These are phyloP conservation scores for Aethionema arabicum DNA, from an alignment of 345 rosid species.

Conservation along the genomic window DNA sequence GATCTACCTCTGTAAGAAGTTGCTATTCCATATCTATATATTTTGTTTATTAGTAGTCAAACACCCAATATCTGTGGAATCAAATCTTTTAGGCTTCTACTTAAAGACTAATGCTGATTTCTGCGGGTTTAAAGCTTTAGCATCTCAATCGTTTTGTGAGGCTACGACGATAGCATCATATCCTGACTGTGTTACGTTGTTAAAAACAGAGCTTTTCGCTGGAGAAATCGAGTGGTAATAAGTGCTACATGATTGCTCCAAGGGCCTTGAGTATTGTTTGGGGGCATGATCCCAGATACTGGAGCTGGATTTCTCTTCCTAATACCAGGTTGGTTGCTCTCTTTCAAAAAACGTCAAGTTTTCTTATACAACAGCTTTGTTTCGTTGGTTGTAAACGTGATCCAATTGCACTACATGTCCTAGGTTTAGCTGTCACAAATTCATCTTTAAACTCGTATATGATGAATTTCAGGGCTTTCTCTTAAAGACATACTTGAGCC, in stretches of 20 bases:
- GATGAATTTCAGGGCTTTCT: no score
- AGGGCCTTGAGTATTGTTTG: slow-evolving; percentile 62
- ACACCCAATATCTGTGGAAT: background rate
- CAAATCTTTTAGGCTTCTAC: background rate
- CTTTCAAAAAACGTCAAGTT: background rate
- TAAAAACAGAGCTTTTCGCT: slow-evolving; percentile 54
- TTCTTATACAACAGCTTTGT: background rate
- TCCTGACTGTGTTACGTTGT: background rate
- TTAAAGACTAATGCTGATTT: no score
- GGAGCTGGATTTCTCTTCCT: slow-evolving; percentile 61
- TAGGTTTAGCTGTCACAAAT: no score
- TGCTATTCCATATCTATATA: background rate
- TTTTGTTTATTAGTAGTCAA: background rate
- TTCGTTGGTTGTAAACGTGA: no score
- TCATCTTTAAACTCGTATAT: no score
- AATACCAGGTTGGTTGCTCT: slow-evolving; percentile 48
- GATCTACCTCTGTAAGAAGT: background rate
- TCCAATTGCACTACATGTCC: no score
- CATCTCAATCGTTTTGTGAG: background rate
- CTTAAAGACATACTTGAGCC: no score
- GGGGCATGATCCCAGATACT: slow-evolving; percentile 53
- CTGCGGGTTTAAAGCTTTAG: background rate
- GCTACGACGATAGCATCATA: background rate
- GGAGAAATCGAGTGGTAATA: slow-evolving; percentile 60
- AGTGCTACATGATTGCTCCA: slow-evolving; percentile 56